These are phyloP conservation scores for Debaryomycetaceae sp. DNA, from an alignment of 1,139 yeast genomes.

Conservation along the genomic window DNA sequence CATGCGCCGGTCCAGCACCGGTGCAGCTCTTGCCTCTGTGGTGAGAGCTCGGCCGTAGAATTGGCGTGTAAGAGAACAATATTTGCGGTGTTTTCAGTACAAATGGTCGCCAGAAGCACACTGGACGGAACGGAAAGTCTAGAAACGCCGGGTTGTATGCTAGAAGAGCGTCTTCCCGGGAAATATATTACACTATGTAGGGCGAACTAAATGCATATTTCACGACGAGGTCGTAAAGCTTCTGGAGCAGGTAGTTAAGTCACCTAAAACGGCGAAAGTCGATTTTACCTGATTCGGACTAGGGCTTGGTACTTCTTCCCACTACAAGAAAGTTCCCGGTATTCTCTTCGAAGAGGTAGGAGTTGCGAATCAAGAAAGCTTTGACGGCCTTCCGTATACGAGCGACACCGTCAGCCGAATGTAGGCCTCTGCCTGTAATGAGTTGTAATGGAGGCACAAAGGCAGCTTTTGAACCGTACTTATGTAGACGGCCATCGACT, in stretches of 20 bases:
- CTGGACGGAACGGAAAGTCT: too few relatives aligned
- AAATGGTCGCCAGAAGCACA: too few relatives aligned
- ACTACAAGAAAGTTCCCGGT: constrained; percentile 41
- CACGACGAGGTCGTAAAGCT: neutral
- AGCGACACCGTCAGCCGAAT: constrained; percentile 51
- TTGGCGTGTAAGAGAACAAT: neutral
- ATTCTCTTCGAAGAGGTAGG: constrained; percentile 42
- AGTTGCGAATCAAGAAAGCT: constrained; percentile 25
- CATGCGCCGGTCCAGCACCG: too few relatives aligned
- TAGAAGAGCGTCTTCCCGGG: too few relatives aligned
- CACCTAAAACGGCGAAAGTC: neutral
- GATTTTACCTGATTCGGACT: neutral
- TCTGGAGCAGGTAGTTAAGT: neutral
- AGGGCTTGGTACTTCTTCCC: constrained; percentile 22
- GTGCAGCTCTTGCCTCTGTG: too few relatives aligned
- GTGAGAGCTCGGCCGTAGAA: too few relatives aligned
- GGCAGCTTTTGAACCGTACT: constrained; percentile 24
- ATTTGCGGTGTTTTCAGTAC: neutral
- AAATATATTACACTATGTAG: too few relatives aligned
- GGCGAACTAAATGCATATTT: neutral
- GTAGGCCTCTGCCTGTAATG: constrained; percentile 63
- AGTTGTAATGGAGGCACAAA: constrained; percentile 38
- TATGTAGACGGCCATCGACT: constrained; percentile 30
- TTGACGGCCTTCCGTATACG: constrained; percentile 39
- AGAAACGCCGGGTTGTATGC: too few relatives aligned